phyloP scores from a whole-genome alignment of 495 filamentous ascomycete species.

The Talaromyces thailandensis region DNA sequence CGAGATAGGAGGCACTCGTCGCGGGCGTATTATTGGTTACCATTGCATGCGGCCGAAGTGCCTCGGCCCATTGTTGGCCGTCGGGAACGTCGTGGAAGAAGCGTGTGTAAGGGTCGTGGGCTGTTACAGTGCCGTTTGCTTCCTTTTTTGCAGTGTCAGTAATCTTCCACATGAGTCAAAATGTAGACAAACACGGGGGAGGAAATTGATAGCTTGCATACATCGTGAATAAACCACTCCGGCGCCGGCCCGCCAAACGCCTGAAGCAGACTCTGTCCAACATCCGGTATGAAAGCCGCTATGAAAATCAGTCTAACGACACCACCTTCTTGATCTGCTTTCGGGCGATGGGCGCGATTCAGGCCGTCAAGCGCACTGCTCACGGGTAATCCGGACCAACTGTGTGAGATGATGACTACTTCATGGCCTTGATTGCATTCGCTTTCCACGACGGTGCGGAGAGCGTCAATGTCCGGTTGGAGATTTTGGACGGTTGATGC shows the following conservation, averaged over 20 bases:
- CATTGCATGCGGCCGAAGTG: conserved; percentile 24
- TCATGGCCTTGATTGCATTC: conserved; percentile 22
- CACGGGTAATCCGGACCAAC: too few relatives aligned
- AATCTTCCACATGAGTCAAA: not conserved
- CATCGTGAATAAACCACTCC: conserved; percentile 27
- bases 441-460: conserved; percentile 18
- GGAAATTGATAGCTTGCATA: conserved; percentile 12
- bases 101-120: conserved; percentile 18
- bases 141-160: conserved; percentile 7
- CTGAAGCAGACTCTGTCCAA: conserved; percentile 28
- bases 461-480: conserved; percentile 18
- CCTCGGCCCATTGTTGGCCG: conserved; percentile 20
- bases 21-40: conserved; percentile 23
- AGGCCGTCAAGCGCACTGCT: too few relatives aligned
- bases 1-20: conserved; percentile 19
- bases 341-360: conserved; percentile 25
- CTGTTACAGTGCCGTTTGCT: conserved; percentile 17
- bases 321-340: conserved; percentile 27
- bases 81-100: conserved; percentile 33
- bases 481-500: conserved; percentile 17
- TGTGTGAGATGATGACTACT: conserved; percentile 27
- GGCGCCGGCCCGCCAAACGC: conserved; percentile 24
- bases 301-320: conserved; percentile 37
- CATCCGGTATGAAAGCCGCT: conserved; percentile 27
- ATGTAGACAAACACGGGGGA: not conserved